Evolutionary conservation across 2,329 filamentous ascomycete genomes (phyloP), one percentile per base, ranked within the genome.

Genomic region (Trichoderma sp.): DNA sequence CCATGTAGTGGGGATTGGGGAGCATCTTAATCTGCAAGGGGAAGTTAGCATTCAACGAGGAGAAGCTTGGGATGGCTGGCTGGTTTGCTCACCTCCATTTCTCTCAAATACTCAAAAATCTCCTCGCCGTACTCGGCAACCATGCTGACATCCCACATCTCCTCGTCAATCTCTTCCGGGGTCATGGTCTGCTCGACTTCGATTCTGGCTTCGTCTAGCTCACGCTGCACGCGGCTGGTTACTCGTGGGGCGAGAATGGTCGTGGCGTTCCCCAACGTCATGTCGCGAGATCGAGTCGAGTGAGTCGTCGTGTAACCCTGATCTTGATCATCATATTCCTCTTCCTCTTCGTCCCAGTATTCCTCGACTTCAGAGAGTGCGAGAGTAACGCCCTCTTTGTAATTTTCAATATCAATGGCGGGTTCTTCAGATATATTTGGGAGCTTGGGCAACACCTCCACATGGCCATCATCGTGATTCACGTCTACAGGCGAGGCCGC

Each of bases 121-220:
- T 99, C 95, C 17, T 97, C 93, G 57, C 91, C 91, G 75, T 99
- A 99, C 77, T 98, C 94, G 12, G 94, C 92, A 60, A 98, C 95
- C 95, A 99, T 98, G 77, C 92, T 97, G 37, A 94, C 93, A 76
- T 98, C 95, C 89, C 91, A 97, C 63, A 86, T 84, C 76, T 98
- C 94, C 71, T 97, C 94, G 70, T 97, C 92, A 53, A 93, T 83
- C 68, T 97, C 93, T 68, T 95, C 92, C 5, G 82, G 78, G 1
- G 88, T 89, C 29, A 87, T 85, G 32, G 86, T 88, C 68, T 90
- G 87, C 72, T 92, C 87, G 15, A 97, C 92, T 69, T 89, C 84
- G 7, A 84, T 76, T 73, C 86, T 89, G 3, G 86, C 86, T 19
- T 83, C 78, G 15, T 90, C 89, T 48, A 98, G 83, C 80, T 98